Evolutionary conservation across 768 basidiomycete genomes (phyloP), one percentile per base, ranked within the genome.

Genomic region (Pisolithus orientalis): DNA sequence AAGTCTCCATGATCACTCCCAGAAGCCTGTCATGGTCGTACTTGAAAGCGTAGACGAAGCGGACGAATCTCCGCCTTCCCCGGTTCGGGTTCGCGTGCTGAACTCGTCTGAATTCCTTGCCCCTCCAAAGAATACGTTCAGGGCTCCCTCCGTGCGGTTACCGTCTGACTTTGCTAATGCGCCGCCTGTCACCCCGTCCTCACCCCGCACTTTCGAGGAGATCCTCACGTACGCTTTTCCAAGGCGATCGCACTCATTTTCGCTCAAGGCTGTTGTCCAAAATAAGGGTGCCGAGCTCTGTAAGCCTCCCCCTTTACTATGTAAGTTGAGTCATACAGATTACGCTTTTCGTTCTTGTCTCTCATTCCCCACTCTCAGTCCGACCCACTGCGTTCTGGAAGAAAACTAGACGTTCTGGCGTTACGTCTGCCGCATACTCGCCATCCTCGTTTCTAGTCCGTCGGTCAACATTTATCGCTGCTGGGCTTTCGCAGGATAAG

Each of bases 331-430:
- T 16, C 16, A 5, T 13, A 24, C 39, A 21, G 21, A 21, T 21
- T 21, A 21, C 21, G 21, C 21, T 37, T 48, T 9, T 40, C 49
- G 16, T 6, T 13, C 21, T 43, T 8, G 6, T 8, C 10, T 2
- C 27, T 31, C 2, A 24, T 43, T 52, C 44, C 54, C 39, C 16
- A 50, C 44, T 32, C 44, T 13, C 55, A 90, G 87, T 88, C 34
- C 84, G 88, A n/a, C 87, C 88, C 0, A 86, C 80, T 6, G 85
- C 88, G 0, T 89, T 90, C 64, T 90, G 88, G 88, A 76, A 85
- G 31, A 83, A 81, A 57, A 87, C 84, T 1, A 76, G 70, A 29
- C 80, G 83, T 13, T 87, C 85, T 17, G 88, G 86, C 14, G 85
- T 90, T 1, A 76, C 84, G 44, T 78, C 75, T 4, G 78, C 85